Evolutionary conservation across 306 rosid genomes (phyloP), one percentile per base, ranked within the genome.

Genomic region (Dalbergia oliveri): DNA sequence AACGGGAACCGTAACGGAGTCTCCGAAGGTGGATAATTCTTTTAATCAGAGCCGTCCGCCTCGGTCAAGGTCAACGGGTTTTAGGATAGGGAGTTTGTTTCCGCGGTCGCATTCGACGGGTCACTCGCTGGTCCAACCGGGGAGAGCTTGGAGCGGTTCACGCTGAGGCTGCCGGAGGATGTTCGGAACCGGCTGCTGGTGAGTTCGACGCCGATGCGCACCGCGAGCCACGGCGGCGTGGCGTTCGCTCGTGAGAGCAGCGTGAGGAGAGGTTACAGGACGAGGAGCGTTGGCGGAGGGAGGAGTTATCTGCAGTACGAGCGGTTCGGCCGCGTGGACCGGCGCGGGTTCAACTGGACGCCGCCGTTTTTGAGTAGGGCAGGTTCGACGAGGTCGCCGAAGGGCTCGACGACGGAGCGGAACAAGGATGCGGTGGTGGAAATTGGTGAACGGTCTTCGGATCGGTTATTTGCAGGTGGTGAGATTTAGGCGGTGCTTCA

Each of bases 161-260:
- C 99, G 3, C 66, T 95, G 26, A 82, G 90, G 57, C 79, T 95
- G 19, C 97, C 98, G n/a, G 89, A 88, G 45, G 93, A 88, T 26
- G 94, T 89, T 15, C 71, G 97, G 60, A 89, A 44, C 74, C 91
- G 81, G 86, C 69, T 95, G 1, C 69, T 95, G 1, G 34, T 95
- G 79, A 90, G 54, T 67, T 77, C 91, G 8, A 79, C 86, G 11
- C 53, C 89, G 59, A 83, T 43, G 37, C 83, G 91, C 0, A 39
- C 91, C 11, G 82, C 76, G 34, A 90, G 85, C 26, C 81, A 83
- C 57, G 86, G 86, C 61, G 86, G 87, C 71, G 84, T 75, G 56
- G 72, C 78, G 1, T 84, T 95, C 11, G 89, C 88, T 15, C 71
- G 91, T 6, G 87, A 82, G 35, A 86, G 83, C 11, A 92, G 97